Evolutionary conservation across 2,329 filamentous ascomycete genomes (phyloP), one percentile per base, ranked within the genome.

Genomic region (Fusarium caatingaense): DNA sequence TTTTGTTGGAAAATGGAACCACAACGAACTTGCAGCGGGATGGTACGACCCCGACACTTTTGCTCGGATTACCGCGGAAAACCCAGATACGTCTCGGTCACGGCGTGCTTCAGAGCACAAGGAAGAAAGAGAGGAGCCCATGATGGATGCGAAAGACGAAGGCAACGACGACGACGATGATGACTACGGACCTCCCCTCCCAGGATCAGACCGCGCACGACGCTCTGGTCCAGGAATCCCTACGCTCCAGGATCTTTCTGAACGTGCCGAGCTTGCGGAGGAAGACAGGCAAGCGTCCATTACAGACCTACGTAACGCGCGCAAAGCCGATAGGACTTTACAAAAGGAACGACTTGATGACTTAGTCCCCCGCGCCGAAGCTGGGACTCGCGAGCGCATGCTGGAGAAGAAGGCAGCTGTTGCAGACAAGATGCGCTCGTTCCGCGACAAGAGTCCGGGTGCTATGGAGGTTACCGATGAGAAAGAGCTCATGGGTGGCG

Each of bases 1-100:
- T 78, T 99, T 98, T 75, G 79, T 95, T 15, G 85, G 87, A 6
- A 95, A 94, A 84, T 99, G 96, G 95, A 99, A 99, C 82, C 88
- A 89, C 74, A 91, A 90, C 76, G 93, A 95, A 81, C 84, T 98
- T 68, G 91, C 92, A 7, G 91, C 95, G 79, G 93, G 93, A 48
- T 99, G 95, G 95, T 99, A 98, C 80, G 93, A 97, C 76, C 92
- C 94, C 10, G 87, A 87, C 61, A 92, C 89, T 69, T 88, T 93
- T 66, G 72, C 74, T 37, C 76, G 78, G 25, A 79, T 81, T 11
- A 69, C 78, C 30, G 77, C 79, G 12, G 78, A 74, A 68, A 65
- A 62, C 2, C 54, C 67, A 15, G 62, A 46, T 55, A 63, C 46
- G 20, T 27, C 66, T 50, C 63, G 34, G 28, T 34, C 9, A 46